These are phyloP conservation scores for Agrostemma githago DNA, from an alignment of 148 eudicot species.

Conservation along the genomic window DNA sequence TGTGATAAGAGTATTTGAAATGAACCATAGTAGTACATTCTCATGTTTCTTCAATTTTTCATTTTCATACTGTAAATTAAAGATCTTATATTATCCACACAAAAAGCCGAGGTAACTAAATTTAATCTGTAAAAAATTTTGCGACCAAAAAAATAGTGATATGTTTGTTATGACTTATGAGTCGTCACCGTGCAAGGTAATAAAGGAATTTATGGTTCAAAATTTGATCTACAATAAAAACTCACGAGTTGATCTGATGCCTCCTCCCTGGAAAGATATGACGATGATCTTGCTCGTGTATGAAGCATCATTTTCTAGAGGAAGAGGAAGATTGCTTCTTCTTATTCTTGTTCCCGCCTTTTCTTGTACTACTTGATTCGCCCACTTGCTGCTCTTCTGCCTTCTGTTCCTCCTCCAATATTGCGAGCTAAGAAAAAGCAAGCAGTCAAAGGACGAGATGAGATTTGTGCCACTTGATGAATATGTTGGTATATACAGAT, in stretches of 20 bases:
- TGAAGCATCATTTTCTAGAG: constrained; percentile 28
- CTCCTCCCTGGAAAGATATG: not conserved
- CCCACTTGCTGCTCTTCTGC: constrained; percentile 85
- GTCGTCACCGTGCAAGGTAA: no score
- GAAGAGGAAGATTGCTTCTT: constrained; percentile 42
- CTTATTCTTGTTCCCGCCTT: constrained; percentile 61
- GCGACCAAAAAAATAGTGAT: not conserved
- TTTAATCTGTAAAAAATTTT: not conserved
- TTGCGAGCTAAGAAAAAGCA: constrained; percentile 49
- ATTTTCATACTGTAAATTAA: no score
- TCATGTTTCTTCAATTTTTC: no score
- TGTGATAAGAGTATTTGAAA: no score
- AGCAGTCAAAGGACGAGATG: not conserved
- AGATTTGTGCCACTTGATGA: not conserved
- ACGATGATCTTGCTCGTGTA: not conserved
- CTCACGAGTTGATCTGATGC: not conserved
- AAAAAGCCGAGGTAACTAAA: no score
- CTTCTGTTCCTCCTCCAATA: constrained; percentile 88
- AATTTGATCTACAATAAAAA: constrained; percentile 12
- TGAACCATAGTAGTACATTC: no score
- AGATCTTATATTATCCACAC: no score
- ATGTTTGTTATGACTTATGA: not conserved
- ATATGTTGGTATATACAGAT: no score
- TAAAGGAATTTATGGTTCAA: constrained; percentile 1
- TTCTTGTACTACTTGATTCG: constrained; percentile 51